Evolutionary conservation across 2,329 filamentous ascomycete genomes (phyloP).

Genomic region (Microdochium paspali): DNA sequence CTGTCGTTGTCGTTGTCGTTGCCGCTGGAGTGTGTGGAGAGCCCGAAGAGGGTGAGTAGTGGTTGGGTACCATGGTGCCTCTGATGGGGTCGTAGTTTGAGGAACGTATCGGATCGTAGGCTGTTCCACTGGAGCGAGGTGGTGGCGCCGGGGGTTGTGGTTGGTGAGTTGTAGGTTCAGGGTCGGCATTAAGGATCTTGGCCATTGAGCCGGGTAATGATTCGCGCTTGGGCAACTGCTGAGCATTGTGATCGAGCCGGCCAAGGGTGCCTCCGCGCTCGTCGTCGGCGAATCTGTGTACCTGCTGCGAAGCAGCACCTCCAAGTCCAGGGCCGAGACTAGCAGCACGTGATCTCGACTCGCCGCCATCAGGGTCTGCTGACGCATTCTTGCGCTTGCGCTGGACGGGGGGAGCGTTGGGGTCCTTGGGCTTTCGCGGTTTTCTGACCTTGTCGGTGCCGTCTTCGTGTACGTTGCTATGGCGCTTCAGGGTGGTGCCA

Average conservation of each 20-base stretch:
- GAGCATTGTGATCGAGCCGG: conserved; percentile 24
- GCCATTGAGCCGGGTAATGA: conserved; percentile 41
- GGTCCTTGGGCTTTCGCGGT: conserved; percentile 48
- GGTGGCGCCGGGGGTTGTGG: conserved; percentile 30
- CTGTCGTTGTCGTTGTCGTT: conserved; percentile 23
- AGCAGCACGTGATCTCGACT: conserved; percentile 13
- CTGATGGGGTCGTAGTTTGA: conserved; percentile 58
- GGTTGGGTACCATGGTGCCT: conserved; percentile 48
- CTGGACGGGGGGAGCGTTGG: conserved; percentile 44
- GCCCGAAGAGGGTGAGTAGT: conserved; percentile 35
- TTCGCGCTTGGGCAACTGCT: conserved; percentile 42
- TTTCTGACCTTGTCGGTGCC: conserved; percentile 35
- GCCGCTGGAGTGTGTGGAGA: conserved; percentile 39
- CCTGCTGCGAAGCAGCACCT: not conserved
- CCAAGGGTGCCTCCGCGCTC: conserved; percentile 2
- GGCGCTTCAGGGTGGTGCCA: conserved; percentile 42
- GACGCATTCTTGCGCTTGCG: conserved; percentile 44
- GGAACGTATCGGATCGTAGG: conserved; percentile 81
- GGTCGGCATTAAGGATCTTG: conserved; percentile 46
- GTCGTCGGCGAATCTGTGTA: not conserved
- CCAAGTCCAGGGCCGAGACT: conserved; percentile 8
- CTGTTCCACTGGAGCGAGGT: conserved; percentile 63
- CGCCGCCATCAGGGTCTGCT: conserved; percentile 18
- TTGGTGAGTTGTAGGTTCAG: conserved; percentile 31
- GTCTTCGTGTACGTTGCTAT: conserved; percentile 25